phyloP scores from a whole-genome alignment of 1,284 basidiomycete genomes.

The Fistulina hepatica region DNA sequence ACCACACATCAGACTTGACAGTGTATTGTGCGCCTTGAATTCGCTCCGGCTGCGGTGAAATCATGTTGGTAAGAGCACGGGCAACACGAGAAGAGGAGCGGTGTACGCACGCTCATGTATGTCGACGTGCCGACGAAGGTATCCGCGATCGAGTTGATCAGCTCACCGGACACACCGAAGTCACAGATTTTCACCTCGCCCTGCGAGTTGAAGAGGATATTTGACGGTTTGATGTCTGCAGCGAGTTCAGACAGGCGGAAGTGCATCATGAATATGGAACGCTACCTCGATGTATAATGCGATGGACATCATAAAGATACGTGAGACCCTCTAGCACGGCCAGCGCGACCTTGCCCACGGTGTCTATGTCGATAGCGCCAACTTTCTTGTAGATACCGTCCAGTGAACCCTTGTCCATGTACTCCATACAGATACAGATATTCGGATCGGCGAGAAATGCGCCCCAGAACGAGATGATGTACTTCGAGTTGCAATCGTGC shows the following conservation, averaged over 20 bases:
- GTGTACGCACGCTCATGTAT: conserved; percentile 98
- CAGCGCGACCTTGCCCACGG: conserved; percentile 85
- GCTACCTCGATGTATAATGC: conserved; percentile 97
- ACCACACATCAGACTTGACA: conserved; percentile 98
- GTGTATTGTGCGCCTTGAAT: conserved; percentile 98
- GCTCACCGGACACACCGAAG: conserved; percentile 96
- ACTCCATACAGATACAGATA: conserved; percentile 99
- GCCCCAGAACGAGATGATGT: conserved; percentile 95
- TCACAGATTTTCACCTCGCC: conserved; percentile 99
- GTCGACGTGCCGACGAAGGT: conserved; percentile 98
- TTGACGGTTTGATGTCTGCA: conserved; percentile 96
- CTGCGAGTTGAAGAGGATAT: conserved; percentile 88
- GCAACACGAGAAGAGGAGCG: conserved; percentile 2
- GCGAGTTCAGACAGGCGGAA: background rate
- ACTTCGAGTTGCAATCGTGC: conserved; percentile 89
- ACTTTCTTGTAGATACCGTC: conserved; percentile 93
- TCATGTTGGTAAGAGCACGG: conserved; percentile 10
- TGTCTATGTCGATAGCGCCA: conserved; percentile 81
- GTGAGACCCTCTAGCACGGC: conserved; percentile 91
- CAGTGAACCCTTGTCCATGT: conserved; percentile 84
- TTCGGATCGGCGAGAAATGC: conserved; percentile 95
- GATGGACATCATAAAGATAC: conserved; percentile 97
- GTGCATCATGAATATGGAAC: conserved; percentile 7
- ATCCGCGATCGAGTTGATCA: conserved; percentile 97
- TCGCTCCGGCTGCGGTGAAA: conserved; percentile 74